phyloP scores from a whole-genome alignment of 495 filamentous ascomycete genomes.

The Talaromyces liani region DNA sequence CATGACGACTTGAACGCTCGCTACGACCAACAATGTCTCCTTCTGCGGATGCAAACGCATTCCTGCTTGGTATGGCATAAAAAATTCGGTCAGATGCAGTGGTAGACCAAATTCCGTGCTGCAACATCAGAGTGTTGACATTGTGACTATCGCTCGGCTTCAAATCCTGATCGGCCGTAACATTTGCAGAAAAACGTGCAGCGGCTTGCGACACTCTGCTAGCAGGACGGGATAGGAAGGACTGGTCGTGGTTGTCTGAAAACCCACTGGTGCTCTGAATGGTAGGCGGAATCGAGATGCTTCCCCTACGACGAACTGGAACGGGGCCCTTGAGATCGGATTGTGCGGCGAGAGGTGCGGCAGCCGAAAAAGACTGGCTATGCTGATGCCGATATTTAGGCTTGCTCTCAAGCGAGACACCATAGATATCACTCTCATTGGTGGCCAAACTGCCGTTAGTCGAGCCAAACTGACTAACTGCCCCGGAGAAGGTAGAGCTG shows the following conservation, averaged over 20 bases:
- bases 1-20: background rate
- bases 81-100: background rate
- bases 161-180: background rate
- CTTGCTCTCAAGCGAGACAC: background rate
- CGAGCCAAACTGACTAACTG: constrained; percentile 3
- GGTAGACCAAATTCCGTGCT: background rate
- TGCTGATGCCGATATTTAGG: constrained; percentile 1
- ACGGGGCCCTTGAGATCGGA: background rate
- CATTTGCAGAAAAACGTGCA: background rate
- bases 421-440: background rate
- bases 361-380: constrained; percentile 3
- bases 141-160: background rate
- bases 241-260: background rate
- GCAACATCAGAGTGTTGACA: constrained; percentile 3
- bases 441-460: constrained; percentile 1
- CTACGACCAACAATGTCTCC: background rate
- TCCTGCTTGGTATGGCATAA: background rate
- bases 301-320: background rate
- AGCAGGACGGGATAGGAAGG: background rate
- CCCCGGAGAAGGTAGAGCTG: background rate
- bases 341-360: background rate
- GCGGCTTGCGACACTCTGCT: background rate
- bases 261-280: background rate
- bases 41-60: background rate
- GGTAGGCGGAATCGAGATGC: constrained; percentile 1